A percentile compares a stretch with the other conserved stretches of the same genome.
These are phyloP conservation scores for Nepenthes alata DNA, from an alignment of 179 eudicot genomes.

Conservation along the genomic window DNA sequence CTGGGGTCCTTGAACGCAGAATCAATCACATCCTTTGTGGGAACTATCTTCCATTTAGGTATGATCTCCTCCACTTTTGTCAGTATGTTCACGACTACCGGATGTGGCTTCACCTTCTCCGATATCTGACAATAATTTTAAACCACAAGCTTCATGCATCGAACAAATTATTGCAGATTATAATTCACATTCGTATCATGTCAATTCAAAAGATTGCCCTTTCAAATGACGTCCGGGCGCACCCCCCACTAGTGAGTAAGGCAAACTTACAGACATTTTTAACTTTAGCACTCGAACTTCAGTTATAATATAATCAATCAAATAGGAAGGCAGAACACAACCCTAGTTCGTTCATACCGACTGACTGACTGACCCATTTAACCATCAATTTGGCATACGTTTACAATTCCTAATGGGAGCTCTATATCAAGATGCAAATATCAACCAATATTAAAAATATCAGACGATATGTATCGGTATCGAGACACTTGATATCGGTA, in stretches of 20 bases:
- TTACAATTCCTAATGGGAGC: too few species aligned
- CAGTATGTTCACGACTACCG: slow-evolving; percentile 53
- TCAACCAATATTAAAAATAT: background rate
- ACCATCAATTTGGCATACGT: too few species aligned
- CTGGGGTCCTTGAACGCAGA: slow-evolving; percentile 82
- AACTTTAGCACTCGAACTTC: too few species aligned
- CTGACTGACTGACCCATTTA: too few species aligned
- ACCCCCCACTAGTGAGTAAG: too few species aligned
- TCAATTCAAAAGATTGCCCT: too few species aligned
- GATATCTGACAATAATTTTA: slow-evolving; percentile 44
- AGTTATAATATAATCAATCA: background rate
- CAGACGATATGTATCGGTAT: too few species aligned
- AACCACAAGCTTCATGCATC: background rate
- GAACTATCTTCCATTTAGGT: slow-evolving; percentile 98
- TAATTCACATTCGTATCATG: too few species aligned
- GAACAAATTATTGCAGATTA: too few species aligned
- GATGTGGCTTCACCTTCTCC: slow-evolving; percentile 98
- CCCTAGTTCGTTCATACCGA: background rate
- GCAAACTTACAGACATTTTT: too few species aligned
- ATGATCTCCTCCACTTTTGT: slow-evolving; percentile 78
- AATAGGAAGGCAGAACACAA: background rate
- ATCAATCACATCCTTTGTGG: slow-evolving; percentile 81
- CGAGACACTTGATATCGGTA: too few species aligned
- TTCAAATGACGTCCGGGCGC: too few species aligned
- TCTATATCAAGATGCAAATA: background rate